phyloP scores from a whole-genome alignment of 768 basidiomycete species.

The Jaapia argillacea region DNA sequence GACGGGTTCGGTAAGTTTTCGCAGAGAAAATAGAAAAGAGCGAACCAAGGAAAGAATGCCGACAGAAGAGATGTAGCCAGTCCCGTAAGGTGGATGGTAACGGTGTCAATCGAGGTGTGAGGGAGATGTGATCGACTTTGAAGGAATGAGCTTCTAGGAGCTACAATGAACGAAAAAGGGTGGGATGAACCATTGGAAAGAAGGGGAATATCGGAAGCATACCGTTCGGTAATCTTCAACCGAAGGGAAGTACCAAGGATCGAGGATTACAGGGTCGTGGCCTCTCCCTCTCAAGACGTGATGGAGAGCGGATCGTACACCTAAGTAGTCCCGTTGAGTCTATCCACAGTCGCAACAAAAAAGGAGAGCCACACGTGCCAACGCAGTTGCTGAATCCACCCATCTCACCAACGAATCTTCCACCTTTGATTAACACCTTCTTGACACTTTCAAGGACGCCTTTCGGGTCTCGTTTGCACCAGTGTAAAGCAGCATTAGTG shows the following conservation, averaged over 20 bases:
- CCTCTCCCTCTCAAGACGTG: conserved; percentile 40
- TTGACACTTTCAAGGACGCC: conserved; percentile 56
- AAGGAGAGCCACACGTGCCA: conserved; percentile 29
- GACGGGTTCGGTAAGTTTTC: neutral
- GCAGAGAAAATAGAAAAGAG: neutral
- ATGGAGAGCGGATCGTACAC: conserved; percentile 50
- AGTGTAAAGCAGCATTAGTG: conserved; percentile 73
- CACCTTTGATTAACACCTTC: conserved; percentile 55
- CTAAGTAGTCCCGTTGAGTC: too few species aligned
- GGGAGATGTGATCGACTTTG: conserved; percentile 37
- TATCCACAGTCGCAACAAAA: too few species aligned
- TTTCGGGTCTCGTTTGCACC: conserved; percentile 70
- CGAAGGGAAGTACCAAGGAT: conserved; percentile 85
- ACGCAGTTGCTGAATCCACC: conserved; percentile 67
- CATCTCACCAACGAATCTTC: conserved; percentile 68
- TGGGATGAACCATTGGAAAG: too few species aligned
- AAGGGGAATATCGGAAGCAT: too few species aligned
- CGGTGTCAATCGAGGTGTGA: conserved; percentile 46
- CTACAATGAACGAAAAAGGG: too few species aligned
- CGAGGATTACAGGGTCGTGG: conserved; percentile 44
- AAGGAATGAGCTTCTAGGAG: conserved; percentile 50
- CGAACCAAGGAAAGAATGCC: conserved; percentile 42
- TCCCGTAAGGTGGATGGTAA: conserved; percentile 42
- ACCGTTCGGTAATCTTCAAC: conserved; percentile 54
- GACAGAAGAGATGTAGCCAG: conserved; percentile 63